Percentiles rank a stretch among this genome's conserved stretches.
Conservation (phyloP, 2,329 filamentous ascomycete genomes). For the Fusarium chuoi region DNA sequence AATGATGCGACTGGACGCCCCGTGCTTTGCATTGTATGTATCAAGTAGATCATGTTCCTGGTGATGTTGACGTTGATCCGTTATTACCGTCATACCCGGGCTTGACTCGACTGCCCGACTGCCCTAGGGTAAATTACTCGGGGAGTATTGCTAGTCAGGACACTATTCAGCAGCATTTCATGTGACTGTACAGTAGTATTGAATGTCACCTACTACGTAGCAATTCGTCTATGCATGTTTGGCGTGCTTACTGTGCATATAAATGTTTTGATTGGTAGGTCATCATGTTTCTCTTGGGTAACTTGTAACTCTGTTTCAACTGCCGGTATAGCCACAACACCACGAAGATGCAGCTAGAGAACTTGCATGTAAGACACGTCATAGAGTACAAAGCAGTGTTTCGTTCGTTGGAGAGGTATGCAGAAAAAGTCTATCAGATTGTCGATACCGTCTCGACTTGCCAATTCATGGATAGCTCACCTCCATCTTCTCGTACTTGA, state of each 20-base stretch:
- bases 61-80: background rate
- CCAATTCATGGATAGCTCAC: background rate
- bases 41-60: background rate
- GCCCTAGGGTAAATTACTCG: background rate
- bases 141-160: background rate
- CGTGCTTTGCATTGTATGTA: background rate
- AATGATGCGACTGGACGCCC: background rate
- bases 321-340: slow-evolving; percentile 10
- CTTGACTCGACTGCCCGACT: background rate
- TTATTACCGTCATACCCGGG: background rate
- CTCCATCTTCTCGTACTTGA: background rate
- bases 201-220: background rate
- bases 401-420: background rate
- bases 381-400: background rate
- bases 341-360: background rate
- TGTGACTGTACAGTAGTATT: background rate
- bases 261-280: background rate
- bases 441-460: background rate
- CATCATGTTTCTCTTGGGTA: background rate
- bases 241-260: background rate
- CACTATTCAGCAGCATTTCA: background rate
- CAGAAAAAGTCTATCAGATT: background rate
- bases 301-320: slow-evolving; percentile 16
- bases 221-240: background rate
- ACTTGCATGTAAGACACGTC: slow-evolving; percentile 1